Evolutionary conservation across 768 basidiomycete species (phyloP), one percentile per base, ranked within the genome.

Genomic region (Chalciporus sphaerocephalus): DNA sequence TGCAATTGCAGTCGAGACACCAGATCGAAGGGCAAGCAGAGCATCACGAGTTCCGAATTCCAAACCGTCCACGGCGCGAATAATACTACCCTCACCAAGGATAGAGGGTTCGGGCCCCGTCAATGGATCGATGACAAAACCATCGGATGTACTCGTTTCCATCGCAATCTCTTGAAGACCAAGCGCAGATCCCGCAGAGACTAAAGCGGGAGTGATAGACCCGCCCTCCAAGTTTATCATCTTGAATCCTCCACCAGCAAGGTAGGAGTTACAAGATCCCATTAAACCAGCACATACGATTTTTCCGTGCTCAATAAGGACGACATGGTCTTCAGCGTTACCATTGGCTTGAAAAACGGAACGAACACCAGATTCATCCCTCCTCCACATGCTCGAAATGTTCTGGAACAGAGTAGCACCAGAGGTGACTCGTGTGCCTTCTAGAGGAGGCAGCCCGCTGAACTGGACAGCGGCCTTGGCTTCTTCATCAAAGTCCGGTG

Each of bases 361-460:
- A 43, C 56, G 46, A 4, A 50, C 52, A 21, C 61, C 65, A 4
- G 38, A 49, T 27, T 53, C 55, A 27, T 58, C 55, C 33, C 60
- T 47, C 45, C 48, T 13, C 44, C 59, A 45, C 49, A 75, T 59
- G 33, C 63, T 72, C 11, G 66, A 68, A 17, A 88, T 75, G 47
- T 78, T 78, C 7, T 65, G 66, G 59, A 89, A 83, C 13, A 78
- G 57, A 17, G 88, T 68, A 15, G 46, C 27, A 3, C 58, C 63
- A 6, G 66, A 68, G 24, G 60, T 58, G 13, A 55, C 44, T 21
- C 60, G 58, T 17, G 63, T 60, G 5, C 73, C 68, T 11, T 66
- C 67, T 2, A 92, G 67, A 12, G 87, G 85, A 0, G 88, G 87
- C 10, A 90, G 66, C 1, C 90, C 90, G 3, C 79, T 77, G 50